A percentile compares a stretch with the other conserved stretches of the same genome.
Conservation (phyloP, 129 eudicot species). For the Artemisia argyi region DNA sequence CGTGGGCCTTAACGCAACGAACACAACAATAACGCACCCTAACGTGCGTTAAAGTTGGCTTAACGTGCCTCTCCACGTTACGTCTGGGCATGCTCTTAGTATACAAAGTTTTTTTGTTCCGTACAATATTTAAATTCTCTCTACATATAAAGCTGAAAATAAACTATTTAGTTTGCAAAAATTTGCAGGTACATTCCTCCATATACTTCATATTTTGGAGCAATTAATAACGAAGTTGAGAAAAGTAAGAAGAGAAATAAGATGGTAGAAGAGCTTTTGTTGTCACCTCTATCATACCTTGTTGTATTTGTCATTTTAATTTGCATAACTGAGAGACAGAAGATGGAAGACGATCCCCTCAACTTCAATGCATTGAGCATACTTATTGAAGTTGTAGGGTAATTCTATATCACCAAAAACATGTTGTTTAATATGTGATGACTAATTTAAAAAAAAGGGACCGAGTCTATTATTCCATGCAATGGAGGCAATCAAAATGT, state of each 20-base stretch:
- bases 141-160: neutral
- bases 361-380: slow-evolving; percentile 53
- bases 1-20: too few relatives aligned
- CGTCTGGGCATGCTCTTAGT: too few relatives aligned
- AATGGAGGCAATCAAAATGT: too few relatives aligned
- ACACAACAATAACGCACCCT: too few relatives aligned
- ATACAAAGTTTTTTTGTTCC: too few relatives aligned
- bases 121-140: too few relatives aligned
- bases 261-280: slow-evolving; percentile 16
- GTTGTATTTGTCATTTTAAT: slow-evolving; percentile 38
- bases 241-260: slow-evolving; percentile 1
- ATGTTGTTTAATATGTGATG: too few relatives aligned
- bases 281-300: slow-evolving; percentile 43
- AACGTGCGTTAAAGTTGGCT: too few relatives aligned
- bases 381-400: slow-evolving; percentile 52
- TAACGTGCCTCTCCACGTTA: too few relatives aligned
- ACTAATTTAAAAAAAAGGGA: too few relatives aligned
- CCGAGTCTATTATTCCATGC: too few relatives aligned
- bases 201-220: slow-evolving; percentile 39
- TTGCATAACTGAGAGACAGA: slow-evolving; percentile 47
- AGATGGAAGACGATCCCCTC: slow-evolving; percentile 50
- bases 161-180: neutral
- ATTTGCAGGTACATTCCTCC: slow-evolving; percentile 74
- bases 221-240: neutral
- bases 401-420: neutral